These are phyloP conservation scores for Postia placenta DNA, from an alignment of 768 basidiomycete species.

Conservation along the genomic window DNA sequence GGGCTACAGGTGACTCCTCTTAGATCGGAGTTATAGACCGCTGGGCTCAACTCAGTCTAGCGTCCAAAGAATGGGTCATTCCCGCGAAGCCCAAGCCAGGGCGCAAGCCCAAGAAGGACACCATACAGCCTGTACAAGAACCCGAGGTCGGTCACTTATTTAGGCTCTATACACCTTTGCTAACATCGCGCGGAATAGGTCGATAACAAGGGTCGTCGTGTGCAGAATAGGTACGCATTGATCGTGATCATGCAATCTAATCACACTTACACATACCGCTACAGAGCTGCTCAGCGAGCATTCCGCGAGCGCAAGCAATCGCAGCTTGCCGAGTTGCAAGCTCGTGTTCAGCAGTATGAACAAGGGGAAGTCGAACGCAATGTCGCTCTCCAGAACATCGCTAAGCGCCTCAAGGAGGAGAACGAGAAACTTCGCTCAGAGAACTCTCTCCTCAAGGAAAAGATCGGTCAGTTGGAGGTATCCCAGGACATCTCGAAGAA, in stretches of 20 bases:
- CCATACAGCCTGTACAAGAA: constrained; percentile 29
- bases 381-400: constrained; percentile 75
- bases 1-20: constrained; percentile 60
- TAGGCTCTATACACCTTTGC: constrained; percentile 5
- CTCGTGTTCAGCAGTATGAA: constrained; percentile 78
- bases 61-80: constrained; percentile 88
- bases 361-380: constrained; percentile 89
- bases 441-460: constrained; percentile 51
- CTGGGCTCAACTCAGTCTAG: constrained; percentile 30
- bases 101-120: constrained; percentile 79
- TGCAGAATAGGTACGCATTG: constrained; percentile 64
- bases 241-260: neutral
- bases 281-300: constrained; percentile 81
- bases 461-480: constrained; percentile 24
- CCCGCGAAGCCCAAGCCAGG: constrained; percentile 84
- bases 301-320: constrained; percentile 88
- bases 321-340: constrained; percentile 82
- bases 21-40: constrained; percentile 2
- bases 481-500: constrained; percentile 40
- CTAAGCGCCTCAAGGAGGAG: constrained; percentile 82
- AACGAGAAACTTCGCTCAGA: constrained; percentile 70
- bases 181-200: constrained; percentile 16
- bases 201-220: constrained; percentile 59
- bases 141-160: constrained; percentile 38
- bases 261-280: constrained; percentile 7